Percentiles rank a stretch among this genome's conserved stretches.
Evolutionary conservation across 805 yeast species (phyloP).

Genomic region (Ogataea henricii): DNA sequence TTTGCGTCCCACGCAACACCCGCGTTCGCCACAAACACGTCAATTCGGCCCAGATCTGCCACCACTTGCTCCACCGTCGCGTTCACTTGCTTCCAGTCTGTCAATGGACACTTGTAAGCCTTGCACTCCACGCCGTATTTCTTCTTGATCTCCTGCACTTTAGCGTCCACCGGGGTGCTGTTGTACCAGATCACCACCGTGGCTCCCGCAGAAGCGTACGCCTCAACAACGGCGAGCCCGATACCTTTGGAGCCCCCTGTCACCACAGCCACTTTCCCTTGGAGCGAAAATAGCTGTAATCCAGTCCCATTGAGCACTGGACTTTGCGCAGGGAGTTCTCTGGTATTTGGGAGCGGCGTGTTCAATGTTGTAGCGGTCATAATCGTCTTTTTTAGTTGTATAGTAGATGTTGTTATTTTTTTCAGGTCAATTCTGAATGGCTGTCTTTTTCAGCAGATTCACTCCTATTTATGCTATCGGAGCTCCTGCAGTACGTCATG

Average conservation of each 20-base stretch:
- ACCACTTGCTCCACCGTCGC: slow-evolving; percentile 50
- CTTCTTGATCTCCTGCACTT: slow-evolving; percentile 55
- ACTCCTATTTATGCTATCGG: background rate
- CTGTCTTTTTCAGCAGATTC: background rate
- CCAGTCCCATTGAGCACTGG: slow-evolving; percentile 56
- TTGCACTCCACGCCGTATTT: slow-evolving; percentile 61
- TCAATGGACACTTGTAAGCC: slow-evolving; percentile 65
- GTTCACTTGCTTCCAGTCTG: slow-evolving; percentile 52
- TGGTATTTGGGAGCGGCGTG: slow-evolving; percentile 18
- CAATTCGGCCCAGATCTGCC: slow-evolving; percentile 76
- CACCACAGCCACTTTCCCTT: slow-evolving; percentile 82
- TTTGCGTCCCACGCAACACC: slow-evolving; percentile 84
- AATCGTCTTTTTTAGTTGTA: background rate
- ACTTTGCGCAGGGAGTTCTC: slow-evolving; percentile 51
- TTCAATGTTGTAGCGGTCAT: slow-evolving; percentile 5
- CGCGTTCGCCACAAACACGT: slow-evolving; percentile 86
- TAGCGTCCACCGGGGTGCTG: slow-evolving; percentile 61
- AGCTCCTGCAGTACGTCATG: background rate
- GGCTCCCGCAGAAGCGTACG: slow-evolving; percentile 86
- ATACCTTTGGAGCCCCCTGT: slow-evolving; percentile 88
- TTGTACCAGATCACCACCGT: slow-evolving; percentile 73
- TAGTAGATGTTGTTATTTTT: background rate
- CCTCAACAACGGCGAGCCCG: slow-evolving; percentile 79
- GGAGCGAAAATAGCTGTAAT: slow-evolving; percentile 69
- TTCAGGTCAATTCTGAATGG: too few relatives aligned